Conservation (phyloP, 108 stramenopile species). For the Discostella pseudostelligera region DNA sequence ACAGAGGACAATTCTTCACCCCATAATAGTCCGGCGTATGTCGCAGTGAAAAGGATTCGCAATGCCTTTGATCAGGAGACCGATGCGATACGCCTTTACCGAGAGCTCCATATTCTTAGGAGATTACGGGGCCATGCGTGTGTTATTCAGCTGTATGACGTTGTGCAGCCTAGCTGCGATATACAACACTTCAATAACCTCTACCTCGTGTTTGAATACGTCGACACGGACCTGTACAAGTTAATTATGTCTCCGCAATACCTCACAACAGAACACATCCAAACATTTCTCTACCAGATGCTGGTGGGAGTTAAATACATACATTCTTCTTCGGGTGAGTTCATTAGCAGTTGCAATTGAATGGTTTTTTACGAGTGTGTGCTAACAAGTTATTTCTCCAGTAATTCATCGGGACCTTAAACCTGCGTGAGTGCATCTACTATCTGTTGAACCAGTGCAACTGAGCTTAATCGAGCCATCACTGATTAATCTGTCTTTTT, state of each 20-base stretch:
- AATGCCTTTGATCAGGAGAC: conserved; percentile 93
- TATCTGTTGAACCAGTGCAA: background rate
- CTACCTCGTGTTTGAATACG: conserved; percentile 91
- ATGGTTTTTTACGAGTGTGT: background rate
- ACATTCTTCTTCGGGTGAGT: conserved; percentile 72
- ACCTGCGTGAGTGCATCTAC: conserved; percentile 40
- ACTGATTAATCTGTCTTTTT: background rate
- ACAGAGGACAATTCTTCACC: conserved; percentile 3
- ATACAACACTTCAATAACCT: conserved; percentile 80
- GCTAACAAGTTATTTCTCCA: background rate
- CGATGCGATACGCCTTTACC: conserved; percentile 87
- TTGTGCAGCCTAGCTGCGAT: conserved; percentile 81
- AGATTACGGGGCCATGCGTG: conserved; percentile 85
- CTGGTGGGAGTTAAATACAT: conserved; percentile 92
- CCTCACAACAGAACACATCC: conserved; percentile 96
- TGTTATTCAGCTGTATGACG: conserved; percentile 90
- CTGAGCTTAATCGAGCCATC: too few relatives aligned
- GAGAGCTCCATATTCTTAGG: conserved; percentile 94
- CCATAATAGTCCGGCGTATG: conserved; percentile 54
- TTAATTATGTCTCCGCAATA: conserved; percentile 98
- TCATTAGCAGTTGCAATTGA: background rate
- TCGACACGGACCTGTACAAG: conserved; percentile 99
- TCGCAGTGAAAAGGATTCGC: conserved; percentile 94
- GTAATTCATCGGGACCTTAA: conserved; percentile 95
- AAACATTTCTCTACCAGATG: conserved; percentile 98